Evolutionary conservation across 352 stramenopile genomes (phyloP).

Genomic region (Globisporangium mamillatum): DNA sequence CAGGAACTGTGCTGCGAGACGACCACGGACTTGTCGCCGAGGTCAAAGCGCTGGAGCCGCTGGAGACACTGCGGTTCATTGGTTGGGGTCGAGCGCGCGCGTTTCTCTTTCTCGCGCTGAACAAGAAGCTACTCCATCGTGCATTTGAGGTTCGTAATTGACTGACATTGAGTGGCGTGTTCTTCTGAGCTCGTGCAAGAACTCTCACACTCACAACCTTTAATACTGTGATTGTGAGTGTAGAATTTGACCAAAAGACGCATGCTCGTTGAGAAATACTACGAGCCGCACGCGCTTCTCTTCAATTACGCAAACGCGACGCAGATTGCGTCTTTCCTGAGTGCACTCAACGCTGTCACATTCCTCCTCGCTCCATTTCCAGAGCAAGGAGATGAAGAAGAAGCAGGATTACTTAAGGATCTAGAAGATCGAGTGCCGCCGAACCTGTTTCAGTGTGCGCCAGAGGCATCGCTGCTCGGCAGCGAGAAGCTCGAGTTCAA

Average conservation of each 20-base stretch:
- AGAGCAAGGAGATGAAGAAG: constrained; percentile 5
- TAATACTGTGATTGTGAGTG: not conserved
- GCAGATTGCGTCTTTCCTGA: constrained; percentile 56
- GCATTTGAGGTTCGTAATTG: constrained; percentile 42
- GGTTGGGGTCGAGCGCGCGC: constrained; percentile 68
- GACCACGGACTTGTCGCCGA: constrained; percentile 62
- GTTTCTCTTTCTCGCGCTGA: constrained; percentile 66
- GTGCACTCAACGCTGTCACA: constrained; percentile 66
- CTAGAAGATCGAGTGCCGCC: constrained; percentile 27
- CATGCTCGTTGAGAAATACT: constrained; percentile 58
- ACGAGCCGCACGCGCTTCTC: constrained; percentile 51
- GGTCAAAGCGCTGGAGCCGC: constrained; percentile 32
- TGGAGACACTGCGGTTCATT: constrained; percentile 42
- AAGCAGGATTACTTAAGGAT: not conserved
- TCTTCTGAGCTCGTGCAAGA: not conserved
- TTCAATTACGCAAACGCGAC: constrained; percentile 62
- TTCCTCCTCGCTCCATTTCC: constrained; percentile 48
- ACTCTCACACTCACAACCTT: not conserved
- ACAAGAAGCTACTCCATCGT: constrained; percentile 70
- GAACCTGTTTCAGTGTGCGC: constrained; percentile 54
- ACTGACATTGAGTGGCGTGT: not conserved
- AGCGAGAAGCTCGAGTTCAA: constrained; percentile 19
- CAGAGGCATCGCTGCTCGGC: constrained; percentile 36
- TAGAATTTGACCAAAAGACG: constrained; percentile 74
- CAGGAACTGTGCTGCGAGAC: constrained; percentile 55